Base-by-base conservation (phyloP, 495 filamentous ascomycete species). In the Staphylotrichum tortipilum region DNA sequence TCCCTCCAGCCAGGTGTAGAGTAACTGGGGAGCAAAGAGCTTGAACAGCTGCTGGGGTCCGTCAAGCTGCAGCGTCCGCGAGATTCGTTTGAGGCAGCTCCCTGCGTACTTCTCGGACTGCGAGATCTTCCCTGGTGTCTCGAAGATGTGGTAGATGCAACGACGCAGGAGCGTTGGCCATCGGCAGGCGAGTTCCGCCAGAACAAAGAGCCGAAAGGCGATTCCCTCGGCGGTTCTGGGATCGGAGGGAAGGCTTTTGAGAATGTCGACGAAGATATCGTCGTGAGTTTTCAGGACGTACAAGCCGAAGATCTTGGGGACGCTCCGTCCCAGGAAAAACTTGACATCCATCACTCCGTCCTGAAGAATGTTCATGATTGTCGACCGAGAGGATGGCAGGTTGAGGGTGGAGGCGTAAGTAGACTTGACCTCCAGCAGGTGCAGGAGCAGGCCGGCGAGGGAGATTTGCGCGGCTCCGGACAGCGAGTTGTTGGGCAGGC, bases 91-190 rank as follows among this genome's bases (percentile, higher is more conserved):
- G 37, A 94, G 66, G 58, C 86, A 89, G 42, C 74, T 77, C 40
- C 75, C 75, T 2, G 91, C 89, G 68, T 96, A 84, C 30, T 66
- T 68, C 36, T 76, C 65, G 18, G 84, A 83, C 10, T 66, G 61
- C 14, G 77, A 69, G 2, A 91, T 75, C 34, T 77, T 77, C 6
- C 82, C 88, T 1, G 92, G 82, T 0, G 81, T 88, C 64, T 96
- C 92, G 56, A 95, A 92, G 19, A 95, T 88, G 64, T 90, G 83
- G 63, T 95, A 97, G 17, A 94, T 84, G 53, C 85, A 84, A 52
- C 83, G 83, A 43, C 87, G 85, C 39, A 90, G 71, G 46, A 91
- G 74, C 6, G 86, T 94, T 49, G 82, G 80, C 89, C 86, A 95
- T 53, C 66, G 63, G 23, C 87, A 84, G 36, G 84, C 91, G 33